A percentile compares a stretch with the other conserved stretches of the same genome.
Evolutionary conservation across 352 stramenopile species (phyloP).

Genomic region (Stramenopiles sp.): DNA sequence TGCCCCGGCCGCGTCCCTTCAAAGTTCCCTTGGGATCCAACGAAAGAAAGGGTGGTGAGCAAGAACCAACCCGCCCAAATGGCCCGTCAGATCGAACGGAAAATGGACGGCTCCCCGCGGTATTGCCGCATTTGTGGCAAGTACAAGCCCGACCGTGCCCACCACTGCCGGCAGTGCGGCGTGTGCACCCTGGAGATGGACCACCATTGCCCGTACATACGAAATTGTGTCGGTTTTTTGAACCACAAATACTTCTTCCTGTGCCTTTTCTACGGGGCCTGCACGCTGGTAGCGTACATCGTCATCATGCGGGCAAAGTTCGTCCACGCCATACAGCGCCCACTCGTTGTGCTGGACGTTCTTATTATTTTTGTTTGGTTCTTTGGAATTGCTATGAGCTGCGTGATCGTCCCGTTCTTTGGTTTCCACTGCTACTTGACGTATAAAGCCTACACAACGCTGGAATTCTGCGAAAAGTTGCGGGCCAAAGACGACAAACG

Average conservation of each 20-base stretch:
- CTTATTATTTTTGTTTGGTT: not conserved
- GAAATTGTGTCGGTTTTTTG: slow-evolving; percentile 49
- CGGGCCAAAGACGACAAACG: not conserved
- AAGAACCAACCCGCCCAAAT: not conserved
- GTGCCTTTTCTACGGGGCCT: not conserved
- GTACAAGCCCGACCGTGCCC: slow-evolving; percentile 43
- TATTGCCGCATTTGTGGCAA: slow-evolving; percentile 38
- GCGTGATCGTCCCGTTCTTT: not conserved
- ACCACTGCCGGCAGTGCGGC: slow-evolving; percentile 53
- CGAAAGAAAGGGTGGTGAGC: not conserved
- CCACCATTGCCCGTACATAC: slow-evolving; percentile 54
- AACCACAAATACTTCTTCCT: slow-evolving; percentile 25
- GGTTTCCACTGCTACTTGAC: not conserved
- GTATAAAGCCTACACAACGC: not conserved
- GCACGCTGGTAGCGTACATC: not conserved
- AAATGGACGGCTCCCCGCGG: not conserved
- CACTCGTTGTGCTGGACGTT: not conserved
- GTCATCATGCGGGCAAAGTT: not conserved
- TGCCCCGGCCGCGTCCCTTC: not conserved
- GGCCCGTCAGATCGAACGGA: not conserved
- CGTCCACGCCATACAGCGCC: not conserved
- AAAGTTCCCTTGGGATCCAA: slow-evolving; percentile 9
- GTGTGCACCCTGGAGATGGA: slow-evolving; percentile 48
- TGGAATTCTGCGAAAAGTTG: slow-evolving; percentile 9
- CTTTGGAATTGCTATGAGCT: not conserved